Base-by-base conservation (phyloP, 2,329 filamentous ascomycete species). In the Ceratocystis papillata region DNA sequence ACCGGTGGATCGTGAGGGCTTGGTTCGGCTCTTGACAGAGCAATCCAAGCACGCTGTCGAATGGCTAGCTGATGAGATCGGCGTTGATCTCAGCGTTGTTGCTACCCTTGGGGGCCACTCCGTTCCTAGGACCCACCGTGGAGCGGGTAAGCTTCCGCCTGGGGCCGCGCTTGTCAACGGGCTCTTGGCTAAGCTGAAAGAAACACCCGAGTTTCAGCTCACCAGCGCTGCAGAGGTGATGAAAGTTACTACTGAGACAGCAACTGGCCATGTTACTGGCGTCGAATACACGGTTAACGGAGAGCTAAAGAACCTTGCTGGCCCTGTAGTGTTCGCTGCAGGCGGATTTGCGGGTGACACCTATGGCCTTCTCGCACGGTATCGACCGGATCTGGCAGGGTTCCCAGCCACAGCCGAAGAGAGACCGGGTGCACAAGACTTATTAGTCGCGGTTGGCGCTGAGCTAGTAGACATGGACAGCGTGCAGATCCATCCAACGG, bases 401-500 rank as follows among this genome's bases (percentile, higher is more conserved):
- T 77, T 84, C 7, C 84, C 85, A 0, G 86, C 84, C 0, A 87
- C 85, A 0, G 87, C 87, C 69, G 83, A 87, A 12, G 78, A 81
- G 1, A 74, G 80, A 0, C 80, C 83, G 0, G 83, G 81, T 0
- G 77, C 81, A 1, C 82, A 85, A 65, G 71, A 71, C 0, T 69
- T 81, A 0, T 73, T 81, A 0, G 70, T 73, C 0, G 72, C 72
- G 0, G 73, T 76, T 0, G 77, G 76, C 17, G 79, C 78, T 4
- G 73, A 73, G 41, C 72, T 80, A 12, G 74, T 81, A 50, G 79
- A 81, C 33, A 81, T 81, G 79, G 77, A 80, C 55, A 77, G 76
- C 67, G 83, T 87, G 1, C 85, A 87, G 72, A 78, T 87, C 3
- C 85, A 87, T 69, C 84, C 85, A 1, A 86, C 84, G 0, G 83